A percentile compares a stretch with the other conserved stretches of the same genome.
Conservation (phyloP, 2,329 filamentous ascomycete genomes). For the Fusarium ambrosium region DNA sequence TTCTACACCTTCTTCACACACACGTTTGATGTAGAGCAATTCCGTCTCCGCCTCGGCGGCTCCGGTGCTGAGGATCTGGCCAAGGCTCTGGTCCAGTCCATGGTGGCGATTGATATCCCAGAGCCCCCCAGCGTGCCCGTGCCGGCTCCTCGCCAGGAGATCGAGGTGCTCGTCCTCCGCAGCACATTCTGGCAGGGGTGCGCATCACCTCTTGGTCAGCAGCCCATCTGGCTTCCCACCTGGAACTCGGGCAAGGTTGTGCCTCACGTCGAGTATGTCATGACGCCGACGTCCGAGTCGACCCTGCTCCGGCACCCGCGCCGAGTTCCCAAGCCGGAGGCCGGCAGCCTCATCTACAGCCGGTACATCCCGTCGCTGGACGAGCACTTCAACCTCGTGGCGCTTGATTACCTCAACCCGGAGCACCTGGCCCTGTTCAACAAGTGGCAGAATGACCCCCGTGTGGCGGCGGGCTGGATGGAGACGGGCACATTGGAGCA, state of each 20-base stretch:
- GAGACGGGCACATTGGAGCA: slow-evolving; percentile 80
- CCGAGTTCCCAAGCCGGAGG: slow-evolving; percentile 75
- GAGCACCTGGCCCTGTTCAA: slow-evolving; percentile 78
- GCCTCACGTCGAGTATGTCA: slow-evolving; percentile 54
- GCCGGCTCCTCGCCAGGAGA: slow-evolving; percentile 40
- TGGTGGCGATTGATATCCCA: slow-evolving; percentile 59
- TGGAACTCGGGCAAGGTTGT: slow-evolving; percentile 52
- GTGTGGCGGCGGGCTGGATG: slow-evolving; percentile 82
- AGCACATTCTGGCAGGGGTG: slow-evolving; percentile 76
- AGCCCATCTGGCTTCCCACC: slow-evolving; percentile 69
- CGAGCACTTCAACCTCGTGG: slow-evolving; percentile 80
- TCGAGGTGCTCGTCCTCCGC: slow-evolving; percentile 59
- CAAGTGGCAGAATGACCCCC: slow-evolving; percentile 84
- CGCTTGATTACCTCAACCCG: slow-evolving; percentile 72
- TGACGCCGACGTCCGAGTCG: slow-evolving; percentile 49
- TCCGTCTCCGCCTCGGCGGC: slow-evolving; percentile 42
- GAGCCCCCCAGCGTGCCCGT: slow-evolving; percentile 50
- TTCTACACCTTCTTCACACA: slow-evolving; percentile 61
- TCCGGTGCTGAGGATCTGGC: slow-evolving; percentile 30
- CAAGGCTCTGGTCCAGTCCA: slow-evolving; percentile 54
- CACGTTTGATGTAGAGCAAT: slow-evolving; percentile 39
- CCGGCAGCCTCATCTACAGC: slow-evolving; percentile 78
- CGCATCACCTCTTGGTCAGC: slow-evolving; percentile 73
- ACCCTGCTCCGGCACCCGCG: slow-evolving; percentile 71
- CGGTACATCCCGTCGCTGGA: slow-evolving; percentile 80